Evolutionary conservation across 2,329 filamentous ascomycete genomes (phyloP), one percentile per base, ranked within the genome.

Genomic region (Aureobasidium sp.): DNA sequence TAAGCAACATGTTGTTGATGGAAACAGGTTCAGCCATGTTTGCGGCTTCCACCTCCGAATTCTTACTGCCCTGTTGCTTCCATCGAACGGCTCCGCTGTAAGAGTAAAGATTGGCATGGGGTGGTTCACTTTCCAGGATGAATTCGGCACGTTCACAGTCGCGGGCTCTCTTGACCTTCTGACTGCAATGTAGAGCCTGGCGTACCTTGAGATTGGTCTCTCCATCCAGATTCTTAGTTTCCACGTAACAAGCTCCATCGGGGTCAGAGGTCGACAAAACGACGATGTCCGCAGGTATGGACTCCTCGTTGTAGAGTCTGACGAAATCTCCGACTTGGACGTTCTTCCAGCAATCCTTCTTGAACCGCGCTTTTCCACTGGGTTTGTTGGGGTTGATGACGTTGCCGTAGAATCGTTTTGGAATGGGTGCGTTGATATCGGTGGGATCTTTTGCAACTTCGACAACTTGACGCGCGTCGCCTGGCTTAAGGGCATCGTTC

Each of bases 201-300:
- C 94, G 88, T 64, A 97, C 91, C 75, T 99, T 99, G 65, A 99
- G 78, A 70, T 99, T 99, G 2, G 94, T 99, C 77, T 99, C 94
- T 56, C 94, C 94, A 70, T 99, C 94, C 78, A 99, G 74, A 72
- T 96, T 97, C 79, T 97, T 99, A 2, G 94, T 99, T 76, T 99
- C 94, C 24, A 99, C 89, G 69, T 97, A 99, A 75, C 94, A 99
- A 40, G 90, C 90, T 56, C 94, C 94, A 68, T 99, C 94, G 0
- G 88, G 83, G 68, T 97, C 94, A 2, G 94, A 96, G 0, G 94
- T 97, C 2, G 94, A 90, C 27, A 99, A 77, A 47, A 99, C 89
- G 52, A 97, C 87, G 50, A 99, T 80, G 74, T 99, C 94, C 52
- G 94, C 93, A 1, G 94, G 95, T 27, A 99, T 85, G 68, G 96